Evolutionary conservation across 1,139 yeast genomes (phyloP), one percentile per base, ranked within the genome.

Genomic region (Protomyces macrosporus): DNA sequence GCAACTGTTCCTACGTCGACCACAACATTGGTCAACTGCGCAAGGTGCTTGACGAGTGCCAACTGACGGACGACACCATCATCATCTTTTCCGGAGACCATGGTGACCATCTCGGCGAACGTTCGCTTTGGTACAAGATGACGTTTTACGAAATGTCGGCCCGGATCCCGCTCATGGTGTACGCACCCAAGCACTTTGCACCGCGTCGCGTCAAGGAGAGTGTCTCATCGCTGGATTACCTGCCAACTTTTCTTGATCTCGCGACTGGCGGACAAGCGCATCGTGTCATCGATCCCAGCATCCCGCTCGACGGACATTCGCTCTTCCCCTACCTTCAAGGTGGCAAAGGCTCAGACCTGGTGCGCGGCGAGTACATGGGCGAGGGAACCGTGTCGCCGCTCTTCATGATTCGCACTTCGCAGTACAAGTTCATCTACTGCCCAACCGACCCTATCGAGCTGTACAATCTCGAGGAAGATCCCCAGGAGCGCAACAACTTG

Each of bases 21-120:
- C 48, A 58, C 56, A 58, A 58, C 23, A 55, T 58, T n/a, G 62
- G 62, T 3, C 52, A 40, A 16, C 45, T 58, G 9, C 55, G 62
- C 33, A 58, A 58, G 45, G 56, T 58, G 12, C 56, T 58, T 10
- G 56, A 58, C 45, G 62, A 58, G 53, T 58, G 62, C 36, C 51
- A 58, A n/a, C 37, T 58, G 42, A 52, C 62, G 12, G 56, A 58
- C 52, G 62, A 58, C 56, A 58, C 62, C 16, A 58, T 58, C 56
- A 52, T 58, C 53, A 58, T 58, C 62, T 58, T 58, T 35, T 58
- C 62, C 10, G 62, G 62, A n/a, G 62, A 58, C 42, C 62, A 58
- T 32, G 62, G 62, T 4, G 62, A 58, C 14, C 62, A 58, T 42
- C 56, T 58, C 23, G 62, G 62, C 3, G 62, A 58, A 52, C 55